Base-by-base conservation (phyloP, 2,329 filamentous ascomycete species). In the Rhexocercosporidium sp. region DNA sequence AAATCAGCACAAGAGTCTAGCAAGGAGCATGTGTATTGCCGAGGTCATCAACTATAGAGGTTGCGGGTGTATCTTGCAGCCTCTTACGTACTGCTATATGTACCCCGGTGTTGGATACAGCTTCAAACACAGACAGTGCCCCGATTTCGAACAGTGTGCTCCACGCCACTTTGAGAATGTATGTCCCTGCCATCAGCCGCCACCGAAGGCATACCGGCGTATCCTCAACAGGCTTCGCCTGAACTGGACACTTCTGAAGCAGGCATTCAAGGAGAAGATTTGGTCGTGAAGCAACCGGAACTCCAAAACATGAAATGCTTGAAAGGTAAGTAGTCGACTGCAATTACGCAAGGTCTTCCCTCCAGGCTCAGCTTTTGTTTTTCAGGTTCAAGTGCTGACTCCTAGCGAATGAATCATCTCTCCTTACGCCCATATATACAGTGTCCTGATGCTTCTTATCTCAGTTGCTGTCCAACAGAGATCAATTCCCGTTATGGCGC, bases 1-100 rank as follows among this genome's bases (percentile, higher is more conserved):
- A n/a, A n/a, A n/a, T n/a, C n/a, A n/a, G n/a, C n/a, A n/a, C n/a
- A n/a, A n/a, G n/a, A n/a, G n/a, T n/a, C n/a, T n/a, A n/a, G n/a
- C 7, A 12, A 3, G 1, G 16, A 41, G 34, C n/a, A 57, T 57
- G 54, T 57, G 54, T 27, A 18, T 57, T 7, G 54, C 54, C 14
- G 31, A 57, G 12, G 54, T 57, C 12, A 41, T 57, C 31, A 41
- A 41, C 16, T 57, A 57, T 34, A 57, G 20, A 25, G 54, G 54
- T 3, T 57, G 54, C 22, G 54, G 54, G 27, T 57, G 54, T 25
- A 37, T 57, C 12, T 2, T 22, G 8, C 34, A 57, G 54, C 54
- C 54, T 18, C 8, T 57, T 2, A 57, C 54, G 12, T 14, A 25
- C 20, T 57, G 54, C n/a, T 39, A 25, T 2, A 25, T 41, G 34